phyloP scores from a whole-genome alignment of 2,329 filamentous ascomycete species.

The Talaromyces sp. region DNA sequence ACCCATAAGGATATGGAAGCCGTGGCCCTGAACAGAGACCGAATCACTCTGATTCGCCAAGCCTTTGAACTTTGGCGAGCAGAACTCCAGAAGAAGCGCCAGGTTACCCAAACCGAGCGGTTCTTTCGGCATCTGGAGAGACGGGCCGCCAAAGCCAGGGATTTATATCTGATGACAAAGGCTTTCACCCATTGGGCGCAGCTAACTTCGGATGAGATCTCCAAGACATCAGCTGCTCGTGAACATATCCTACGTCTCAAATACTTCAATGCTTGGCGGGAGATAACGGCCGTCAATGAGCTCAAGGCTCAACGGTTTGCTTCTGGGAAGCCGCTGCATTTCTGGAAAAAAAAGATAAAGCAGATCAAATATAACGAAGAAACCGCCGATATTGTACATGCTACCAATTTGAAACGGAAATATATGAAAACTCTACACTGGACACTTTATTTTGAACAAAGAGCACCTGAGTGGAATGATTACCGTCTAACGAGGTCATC shows the following conservation, averaged over 20 bases:
- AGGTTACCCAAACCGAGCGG: slow-evolving; percentile 43
- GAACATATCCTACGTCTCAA: slow-evolving; percentile 65
- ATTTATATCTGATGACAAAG: slow-evolving; percentile 60
- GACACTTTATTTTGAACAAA: slow-evolving; percentile 37
- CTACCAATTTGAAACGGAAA: slow-evolving; percentile 24
- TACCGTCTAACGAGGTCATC: slow-evolving; percentile 36
- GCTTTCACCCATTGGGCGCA: slow-evolving; percentile 66
- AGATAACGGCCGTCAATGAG: slow-evolving; percentile 59
- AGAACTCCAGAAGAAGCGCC: slow-evolving; percentile 35
- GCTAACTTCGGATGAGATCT: slow-evolving; percentile 58
- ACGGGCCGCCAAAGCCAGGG: slow-evolving; percentile 59
- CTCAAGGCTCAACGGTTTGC: slow-evolving; percentile 48
- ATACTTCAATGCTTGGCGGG: slow-evolving; percentile 65
- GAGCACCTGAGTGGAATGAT: slow-evolving; percentile 40
- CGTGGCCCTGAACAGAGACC: slow-evolving; percentile 48
- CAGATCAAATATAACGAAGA: slow-evolving; percentile 30
- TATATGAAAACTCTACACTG: slow-evolving; percentile 43
- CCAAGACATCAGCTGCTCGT: slow-evolving; percentile 62
- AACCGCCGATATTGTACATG: slow-evolving; percentile 25
- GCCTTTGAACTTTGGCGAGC: slow-evolving; percentile 49
- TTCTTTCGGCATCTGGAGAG: slow-evolving; percentile 54
- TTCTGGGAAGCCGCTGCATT: slow-evolving; percentile 48
- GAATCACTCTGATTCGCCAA: slow-evolving; percentile 46
- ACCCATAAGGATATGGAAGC: slow-evolving; percentile 34
- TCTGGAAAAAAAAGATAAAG: slow-evolving; percentile 46